Percentiles rank a stretch among this genome's conserved stretches.
These are phyloP conservation scores for Pseudonectria buxi DNA, from an alignment of 2,329 filamentous ascomycete genomes.

Conservation along the genomic window DNA sequence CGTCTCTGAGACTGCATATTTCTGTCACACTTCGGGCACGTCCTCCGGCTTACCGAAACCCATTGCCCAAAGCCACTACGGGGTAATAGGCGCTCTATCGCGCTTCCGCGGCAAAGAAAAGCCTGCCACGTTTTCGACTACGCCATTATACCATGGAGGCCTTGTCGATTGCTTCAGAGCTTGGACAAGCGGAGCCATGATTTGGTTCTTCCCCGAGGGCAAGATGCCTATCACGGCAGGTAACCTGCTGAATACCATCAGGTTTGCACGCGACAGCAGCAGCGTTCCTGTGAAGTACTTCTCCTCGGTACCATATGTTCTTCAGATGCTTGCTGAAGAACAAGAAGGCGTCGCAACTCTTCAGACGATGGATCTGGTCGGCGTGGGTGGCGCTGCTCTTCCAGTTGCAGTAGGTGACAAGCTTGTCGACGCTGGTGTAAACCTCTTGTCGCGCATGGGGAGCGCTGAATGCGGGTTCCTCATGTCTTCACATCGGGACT, in stretches of 20 bases:
- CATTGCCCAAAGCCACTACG: conserved; percentile 46
- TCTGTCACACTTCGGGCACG: conserved; percentile 59
- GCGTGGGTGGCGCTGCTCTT: conserved; percentile 56
- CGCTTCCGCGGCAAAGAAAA: conserved; percentile 29
- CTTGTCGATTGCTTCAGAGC: conserved; percentile 56
- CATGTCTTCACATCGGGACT: conserved; percentile 54
- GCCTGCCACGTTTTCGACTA: conserved; percentile 55
- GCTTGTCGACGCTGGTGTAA: conserved; percentile 44
- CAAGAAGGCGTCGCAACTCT: conserved; percentile 35
- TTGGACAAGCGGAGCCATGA: conserved; percentile 52
- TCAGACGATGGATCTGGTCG: conserved; percentile 51
- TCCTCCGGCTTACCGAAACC: conserved; percentile 57
- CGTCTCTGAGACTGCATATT: conserved; percentile 42
- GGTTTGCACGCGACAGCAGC: conserved; percentile 24
- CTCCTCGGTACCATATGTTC: conserved; percentile 53
- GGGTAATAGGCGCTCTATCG: conserved; percentile 48
- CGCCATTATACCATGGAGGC: conserved; percentile 60
- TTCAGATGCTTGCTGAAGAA: conserved; percentile 45
- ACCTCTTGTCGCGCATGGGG: conserved; percentile 55
- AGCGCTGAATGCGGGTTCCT: conserved; percentile 62
- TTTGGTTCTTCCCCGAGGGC: conserved; percentile 57
- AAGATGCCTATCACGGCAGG: conserved; percentile 47
- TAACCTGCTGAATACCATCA: conserved; percentile 45
- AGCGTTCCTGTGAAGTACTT: conserved; percentile 44
- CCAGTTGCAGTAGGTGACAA: conserved; percentile 44